Conservation (phyloP, 2,329 filamentous ascomycete genomes). For the Talaromyces pinophilus region DNA sequence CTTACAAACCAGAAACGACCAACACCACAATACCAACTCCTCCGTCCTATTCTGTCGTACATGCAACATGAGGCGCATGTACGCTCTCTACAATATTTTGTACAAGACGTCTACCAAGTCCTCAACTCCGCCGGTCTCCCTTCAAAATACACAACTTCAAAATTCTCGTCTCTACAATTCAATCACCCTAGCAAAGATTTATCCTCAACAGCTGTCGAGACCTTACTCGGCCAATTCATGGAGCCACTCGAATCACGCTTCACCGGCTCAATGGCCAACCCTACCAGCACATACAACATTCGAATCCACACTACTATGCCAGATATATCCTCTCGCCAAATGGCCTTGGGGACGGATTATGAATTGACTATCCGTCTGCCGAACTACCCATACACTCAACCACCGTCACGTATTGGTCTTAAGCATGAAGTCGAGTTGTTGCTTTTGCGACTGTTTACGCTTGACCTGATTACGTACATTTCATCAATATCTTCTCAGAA, state of each 20-base stretch:
- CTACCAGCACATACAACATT: conserved; percentile 41
- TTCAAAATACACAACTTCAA: conserved; percentile 30
- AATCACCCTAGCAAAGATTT: conserved; percentile 15
- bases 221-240: conserved; percentile 45
- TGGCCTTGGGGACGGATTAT: conserved; percentile 41
- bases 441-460: conserved; percentile 39
- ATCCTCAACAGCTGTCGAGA: conserved; percentile 37
- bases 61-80: conserved; percentile 52
- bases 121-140: conserved; percentile 37
- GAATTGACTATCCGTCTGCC: conserved; percentile 39
- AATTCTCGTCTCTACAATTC: conserved; percentile 31
- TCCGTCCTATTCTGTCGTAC: conserved; percentile 60
- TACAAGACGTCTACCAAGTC: conserved; percentile 35
- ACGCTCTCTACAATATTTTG: conserved; percentile 36
- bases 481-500: conserved; percentile 25
- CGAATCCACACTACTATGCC: conserved; percentile 40
- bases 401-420: conserved; percentile 37
- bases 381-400: conserved; percentile 34
- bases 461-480: conserved; percentile 41
- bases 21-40: conserved; percentile 56
- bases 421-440: conserved; percentile 39
- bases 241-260: conserved; percentile 48
- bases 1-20: conserved; percentile 53
- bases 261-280: conserved; percentile 38
- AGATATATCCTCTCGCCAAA: conserved; percentile 24